Base-by-base conservation (phyloP, 2,329 filamentous ascomycete species). In the Elsinoe arachidis region DNA sequence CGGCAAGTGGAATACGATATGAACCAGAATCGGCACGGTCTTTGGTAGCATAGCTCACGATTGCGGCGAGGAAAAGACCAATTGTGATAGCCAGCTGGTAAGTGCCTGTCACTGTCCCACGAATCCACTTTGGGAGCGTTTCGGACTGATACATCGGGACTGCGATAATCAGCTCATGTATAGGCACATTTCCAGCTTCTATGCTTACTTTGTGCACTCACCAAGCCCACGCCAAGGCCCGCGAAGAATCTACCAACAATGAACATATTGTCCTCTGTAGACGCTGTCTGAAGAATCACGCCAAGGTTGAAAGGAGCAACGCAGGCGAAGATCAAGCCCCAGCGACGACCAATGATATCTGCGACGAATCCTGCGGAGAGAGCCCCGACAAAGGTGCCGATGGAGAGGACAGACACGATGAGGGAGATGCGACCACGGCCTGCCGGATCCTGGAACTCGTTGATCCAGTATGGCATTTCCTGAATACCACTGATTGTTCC, bases 111-210 rank as follows among this genome's bases (percentile, higher is more conserved):
- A 90, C 79, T 57, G 85, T 83, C 66, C 86, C 86, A 65, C 87
- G 82, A 62, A 91, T 84, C 72, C 87, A 88, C 72, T 78, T 81
- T 61, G 84, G 85, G 70, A 76, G 69, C 68, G 90, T 87, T 73
- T 90, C 87, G 49, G 84, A 87, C 86, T 91, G 90, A 79, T 91
- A 89, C 60, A 88, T 76, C 66, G 89, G 86, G 69, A 89, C 61
- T 53, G 10, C 33, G 1, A 17, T 5, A 11, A 12, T 47, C 14
- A 53, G 56, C n/a, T n/a, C n/a, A n/a, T n/a, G n/a, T n/a, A n/a
- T n/a, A n/a, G n/a, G n/a, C n/a, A n/a, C n/a, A n/a, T n/a, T n/a
- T n/a, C n/a, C n/a, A n/a, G n/a, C n/a, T n/a, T n/a, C n/a, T n/a
- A n/a, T n/a, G 9, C 63, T 26, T 77, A 74, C 56, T 76, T 74